Evolutionary conservation across 2,329 filamentous ascomycete genomes (phyloP), one percentile per base, ranked within the genome.

Genomic region (Botryosphaeria agaves): DNA sequence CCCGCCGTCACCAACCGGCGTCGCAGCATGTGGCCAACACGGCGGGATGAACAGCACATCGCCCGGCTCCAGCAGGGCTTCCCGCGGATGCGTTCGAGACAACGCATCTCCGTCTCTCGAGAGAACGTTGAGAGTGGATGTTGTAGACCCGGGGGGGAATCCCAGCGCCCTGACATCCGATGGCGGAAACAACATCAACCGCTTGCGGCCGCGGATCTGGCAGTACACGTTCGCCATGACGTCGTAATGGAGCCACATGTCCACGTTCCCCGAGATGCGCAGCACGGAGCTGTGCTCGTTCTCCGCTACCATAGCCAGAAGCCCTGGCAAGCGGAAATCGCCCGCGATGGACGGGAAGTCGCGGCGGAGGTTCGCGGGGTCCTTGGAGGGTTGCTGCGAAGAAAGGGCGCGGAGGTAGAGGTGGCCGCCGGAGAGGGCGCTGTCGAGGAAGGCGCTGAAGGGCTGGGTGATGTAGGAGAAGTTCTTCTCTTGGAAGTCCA

Each of bases 201-300:
- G 66, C 47, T 89, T 91, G 1, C 66, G 64, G 4, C 84, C 83
- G 21, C 59, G 56, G 30, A 92, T 65, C 47, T 93, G 84, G 43
- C 76, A 83, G 36, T 89, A 76, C 3, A 92, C 62, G 43, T 92
- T 93, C 29, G 82, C 80, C 66, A 91, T 84, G 11, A 89, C 81
- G 53, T 91, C 81, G 56, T 89, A 91, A 52, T 91, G 82, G 18
- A 92, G 61, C 84, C 85, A 93, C 69, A 93, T 80, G 24, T 74
- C 77, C 7, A 87, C 78, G 2, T 70, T 70, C 1, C 81, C 81
- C 3, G 79, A 87, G 35, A 92, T 73, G 14, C 83, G 68, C 15
- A 92, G 55, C 0, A 84, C 75, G 3, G 80, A 85, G 48, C 77
- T 87, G 47, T 91, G 83, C 3, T 69, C 52, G 36, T 72, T 71